These are phyloP conservation scores for Lepidopterella palustris DNA, from an alignment of 495 filamentous ascomycete species.

Conservation along the genomic window DNA sequence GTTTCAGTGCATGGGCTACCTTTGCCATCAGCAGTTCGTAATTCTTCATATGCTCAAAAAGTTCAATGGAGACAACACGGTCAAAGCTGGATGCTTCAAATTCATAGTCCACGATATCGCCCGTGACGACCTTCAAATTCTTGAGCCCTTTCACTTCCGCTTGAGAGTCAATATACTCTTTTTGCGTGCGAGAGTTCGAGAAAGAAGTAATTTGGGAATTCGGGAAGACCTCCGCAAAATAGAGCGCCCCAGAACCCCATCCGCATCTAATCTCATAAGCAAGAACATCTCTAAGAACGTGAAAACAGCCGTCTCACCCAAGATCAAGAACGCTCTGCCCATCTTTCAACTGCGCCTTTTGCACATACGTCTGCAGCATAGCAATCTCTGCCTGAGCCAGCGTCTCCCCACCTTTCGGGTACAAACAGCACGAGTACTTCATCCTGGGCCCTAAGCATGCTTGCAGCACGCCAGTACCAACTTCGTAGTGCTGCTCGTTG, in stretches of 20 bases:
- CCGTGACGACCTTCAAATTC: slow-evolving; percentile 56
- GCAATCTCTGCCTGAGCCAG: slow-evolving; percentile 56
- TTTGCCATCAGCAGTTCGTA: slow-evolving; percentile 60
- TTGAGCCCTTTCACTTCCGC: slow-evolving; percentile 47
- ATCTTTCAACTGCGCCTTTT: slow-evolving; percentile 48
- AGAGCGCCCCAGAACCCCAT: slow-evolving; percentile 58
- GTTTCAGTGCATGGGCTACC: slow-evolving; percentile 47
- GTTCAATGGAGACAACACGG: slow-evolving; percentile 56
- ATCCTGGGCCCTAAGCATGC: slow-evolving; percentile 55
- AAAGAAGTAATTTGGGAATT: slow-evolving; percentile 54
- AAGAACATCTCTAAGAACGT: background rate
- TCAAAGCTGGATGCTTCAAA: slow-evolving; percentile 51
- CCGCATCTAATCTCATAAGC: slow-evolving; percentile 44
- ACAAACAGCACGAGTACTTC: slow-evolving; percentile 58
- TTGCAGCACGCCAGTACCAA: slow-evolving; percentile 51
- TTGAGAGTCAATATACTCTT: slow-evolving; percentile 53
- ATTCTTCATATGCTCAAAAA: slow-evolving; percentile 73
- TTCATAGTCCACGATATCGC: slow-evolving; percentile 53
- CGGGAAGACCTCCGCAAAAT: slow-evolving; percentile 54
- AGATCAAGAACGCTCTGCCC: slow-evolving; percentile 58
- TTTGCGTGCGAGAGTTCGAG: slow-evolving; percentile 59
- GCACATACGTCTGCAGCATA: slow-evolving; percentile 56
- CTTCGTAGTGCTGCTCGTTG: slow-evolving; percentile 63
- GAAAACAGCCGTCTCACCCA: slow-evolving; percentile 38
- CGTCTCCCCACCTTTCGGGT: slow-evolving; percentile 49